Percentiles rank a stretch among this genome's conserved stretches.
These are phyloP conservation scores for Epithele typhae DNA, from an alignment of 768 basidiomycete species.

Conservation along the genomic window DNA sequence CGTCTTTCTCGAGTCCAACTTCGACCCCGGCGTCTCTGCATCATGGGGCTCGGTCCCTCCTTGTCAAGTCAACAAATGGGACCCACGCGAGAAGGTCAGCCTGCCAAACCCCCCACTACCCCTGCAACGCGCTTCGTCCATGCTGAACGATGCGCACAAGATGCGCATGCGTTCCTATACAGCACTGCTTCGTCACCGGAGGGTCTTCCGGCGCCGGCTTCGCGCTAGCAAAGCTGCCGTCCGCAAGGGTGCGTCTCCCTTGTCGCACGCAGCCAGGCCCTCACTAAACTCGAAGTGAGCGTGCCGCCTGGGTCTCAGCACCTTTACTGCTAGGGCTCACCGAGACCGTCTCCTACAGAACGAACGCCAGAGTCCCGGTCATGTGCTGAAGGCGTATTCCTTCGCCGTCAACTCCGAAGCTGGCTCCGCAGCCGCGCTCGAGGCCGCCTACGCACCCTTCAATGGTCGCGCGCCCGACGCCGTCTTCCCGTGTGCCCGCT, in stretches of 20 bases:
- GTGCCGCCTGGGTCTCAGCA: background rate
- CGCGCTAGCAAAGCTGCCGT: constrained; percentile 61
- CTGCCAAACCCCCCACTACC: too few species aligned
- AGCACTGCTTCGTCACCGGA: constrained; percentile 88
- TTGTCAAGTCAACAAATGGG: too few species aligned
- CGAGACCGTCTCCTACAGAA: too few species aligned
- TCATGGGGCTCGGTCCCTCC: too few species aligned
- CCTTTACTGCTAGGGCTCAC: too few species aligned
- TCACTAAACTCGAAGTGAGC: constrained; percentile 65
- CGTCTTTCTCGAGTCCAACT: too few species aligned
- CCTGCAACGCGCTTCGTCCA: too few species aligned
- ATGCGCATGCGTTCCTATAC: background rate
- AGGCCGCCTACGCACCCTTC: constrained; percentile 50
- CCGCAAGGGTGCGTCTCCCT: constrained; percentile 79
- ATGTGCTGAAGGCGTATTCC: constrained; percentile 63
- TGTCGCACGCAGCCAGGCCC: constrained; percentile 68
- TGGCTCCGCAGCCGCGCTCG: constrained; percentile 57
- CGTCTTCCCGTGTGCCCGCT: constrained; percentile 78
- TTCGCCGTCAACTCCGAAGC: constrained; percentile 53
- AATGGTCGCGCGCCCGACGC: constrained; percentile 70
- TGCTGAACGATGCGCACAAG: too few species aligned
- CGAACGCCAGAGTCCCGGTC: constrained; percentile 47
- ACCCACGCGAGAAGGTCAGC: too few species aligned
- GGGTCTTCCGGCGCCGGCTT: constrained; percentile 81
- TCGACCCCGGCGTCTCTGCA: too few species aligned